Base-by-base conservation (phyloP, 106 monocot species). In the Dendrobium chrysotoxum region DNA sequence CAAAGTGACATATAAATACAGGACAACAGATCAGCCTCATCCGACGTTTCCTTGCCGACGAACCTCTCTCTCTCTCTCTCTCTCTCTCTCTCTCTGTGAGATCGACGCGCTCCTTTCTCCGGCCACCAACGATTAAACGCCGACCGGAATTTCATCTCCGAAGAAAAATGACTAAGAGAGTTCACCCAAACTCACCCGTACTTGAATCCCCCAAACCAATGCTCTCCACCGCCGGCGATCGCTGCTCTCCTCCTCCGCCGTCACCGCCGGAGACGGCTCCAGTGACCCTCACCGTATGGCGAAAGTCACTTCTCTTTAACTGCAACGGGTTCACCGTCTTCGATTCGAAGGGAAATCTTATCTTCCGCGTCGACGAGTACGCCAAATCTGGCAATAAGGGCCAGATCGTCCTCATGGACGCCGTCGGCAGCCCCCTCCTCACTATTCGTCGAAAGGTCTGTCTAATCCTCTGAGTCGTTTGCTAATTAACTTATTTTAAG, bases 321-420 rank as follows among this genome's bases (percentile, higher is more conserved):
- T 81, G 81, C 76, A 77, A 50, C 45, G 82, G 82, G 2, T 82
- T 82, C 77, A 77, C 82, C 40, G 82, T 82, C 28, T 82, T 50
- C 77, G 77, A 82, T 45, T 61, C 76, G 53, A 44, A 42, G 44
- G 82, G 82, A 20, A 77, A 77, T n/a, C 82, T 82, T 30, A 5
- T 42, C n/a, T 82, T 77, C 40, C 82, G 82, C 28, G 82, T 82
- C 20, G 82, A 82, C 47, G 61, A 82, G 11, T 82, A 82, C 66
- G 28, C 82, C 12, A 67, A 13, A 47, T 53, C 58, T 39, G 58
- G 65, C 7, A 77, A 31, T 76, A 76, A 30, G 28, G 75, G 82
- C 31, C 77, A 67, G 65, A 82, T 82, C 28, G 66, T 77, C 64
- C 82, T 82, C 77, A 82, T 82, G 82, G 77, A 77, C 75, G 76